Evolutionary conservation across 768 basidiomycete species (phyloP).

Genomic region (Daedaleopsis sinensis): DNA sequence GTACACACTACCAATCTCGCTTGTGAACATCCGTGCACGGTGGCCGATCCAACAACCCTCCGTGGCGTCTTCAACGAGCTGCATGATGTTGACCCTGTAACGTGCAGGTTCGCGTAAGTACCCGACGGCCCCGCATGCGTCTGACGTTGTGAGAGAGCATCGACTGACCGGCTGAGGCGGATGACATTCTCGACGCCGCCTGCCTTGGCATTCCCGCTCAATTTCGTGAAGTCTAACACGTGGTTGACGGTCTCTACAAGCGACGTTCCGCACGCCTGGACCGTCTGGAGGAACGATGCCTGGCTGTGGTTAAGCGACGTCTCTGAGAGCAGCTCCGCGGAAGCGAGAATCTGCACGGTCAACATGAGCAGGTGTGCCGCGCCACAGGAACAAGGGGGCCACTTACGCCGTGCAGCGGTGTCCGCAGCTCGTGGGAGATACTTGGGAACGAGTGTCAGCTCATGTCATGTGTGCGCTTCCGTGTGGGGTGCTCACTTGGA

Average conservation of each 20-base stretch:
- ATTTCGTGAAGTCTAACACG: slow-evolving; percentile 93
- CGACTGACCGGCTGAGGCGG: slow-evolving; percentile 59
- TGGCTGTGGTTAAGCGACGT: slow-evolving; percentile 83
- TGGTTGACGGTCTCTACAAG: slow-evolving; percentile 97
- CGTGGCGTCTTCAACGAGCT: slow-evolving; percentile 85
- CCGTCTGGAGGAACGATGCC: slow-evolving; percentile 85
- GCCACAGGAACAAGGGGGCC: neutral
- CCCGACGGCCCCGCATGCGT: neutral
- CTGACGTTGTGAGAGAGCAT: neutral
- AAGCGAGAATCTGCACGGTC: slow-evolving; percentile 73
- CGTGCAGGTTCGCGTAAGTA: neutral
- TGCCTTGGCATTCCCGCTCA: slow-evolving; percentile 82
- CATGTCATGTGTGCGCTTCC: neutral
- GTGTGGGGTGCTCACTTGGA: slow-evolving; percentile 63
- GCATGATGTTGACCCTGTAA: slow-evolving; percentile 69
- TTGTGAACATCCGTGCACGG: slow-evolving; percentile 74
- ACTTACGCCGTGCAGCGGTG: slow-evolving; percentile 86
- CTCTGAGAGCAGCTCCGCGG: slow-evolving; percentile 88
- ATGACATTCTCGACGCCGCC: slow-evolving; percentile 81
- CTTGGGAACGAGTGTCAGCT: slow-evolving; percentile 39
- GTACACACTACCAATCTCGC: slow-evolving; percentile 90
- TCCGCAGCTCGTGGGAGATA: slow-evolving; percentile 89
- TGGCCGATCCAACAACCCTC: slow-evolving; percentile 96
- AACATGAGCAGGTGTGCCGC: neutral
- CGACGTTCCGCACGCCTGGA: slow-evolving; percentile 94